Evolutionary conservation across 192 early-diverging fungal genomes (phyloP).

Genomic region (Coemansia sp.): DNA sequence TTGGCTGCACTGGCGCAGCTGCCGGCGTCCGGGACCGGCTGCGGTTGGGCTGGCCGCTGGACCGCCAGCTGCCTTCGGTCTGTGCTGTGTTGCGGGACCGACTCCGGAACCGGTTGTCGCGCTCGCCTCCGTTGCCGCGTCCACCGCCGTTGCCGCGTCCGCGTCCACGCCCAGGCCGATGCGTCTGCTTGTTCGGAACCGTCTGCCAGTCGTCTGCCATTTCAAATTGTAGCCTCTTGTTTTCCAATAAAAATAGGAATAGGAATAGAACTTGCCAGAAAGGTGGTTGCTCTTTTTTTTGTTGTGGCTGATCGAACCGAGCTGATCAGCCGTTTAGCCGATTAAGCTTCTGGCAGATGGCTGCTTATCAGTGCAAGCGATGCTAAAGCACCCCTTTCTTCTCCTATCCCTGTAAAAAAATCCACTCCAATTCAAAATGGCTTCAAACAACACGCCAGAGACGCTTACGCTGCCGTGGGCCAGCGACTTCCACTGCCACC

Average conservation of each 20-base stretch:
- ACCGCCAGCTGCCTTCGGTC: slow-evolving; percentile 10
- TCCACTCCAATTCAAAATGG: too few species aligned
- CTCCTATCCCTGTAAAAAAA: too few species aligned
- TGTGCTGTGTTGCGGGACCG: slow-evolving; percentile 10
- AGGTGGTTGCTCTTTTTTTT: background rate
- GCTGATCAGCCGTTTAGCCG: too few species aligned
- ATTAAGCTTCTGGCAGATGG: too few species aligned
- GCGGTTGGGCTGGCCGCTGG: slow-evolving; percentile 11
- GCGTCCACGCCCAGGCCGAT: slow-evolving; percentile 3
- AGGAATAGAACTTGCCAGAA: too few species aligned
- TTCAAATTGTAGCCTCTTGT: background rate
- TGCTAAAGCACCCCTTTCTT: too few species aligned
- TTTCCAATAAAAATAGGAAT: background rate
- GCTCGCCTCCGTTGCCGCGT: slow-evolving; percentile 3
- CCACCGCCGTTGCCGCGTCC: slow-evolving; percentile 16
- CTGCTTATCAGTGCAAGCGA: too few species aligned
- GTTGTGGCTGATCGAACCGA: background rate
- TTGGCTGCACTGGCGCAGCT: slow-evolving; percentile 10
- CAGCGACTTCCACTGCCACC: slow-evolving; percentile 90
- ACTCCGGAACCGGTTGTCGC: slow-evolving; percentile 6
- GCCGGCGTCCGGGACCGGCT: slow-evolving; percentile 34
- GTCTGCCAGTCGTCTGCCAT: slow-evolving; percentile 52
- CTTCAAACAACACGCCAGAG: slow-evolving; percentile 5
- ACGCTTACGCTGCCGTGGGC: slow-evolving; percentile 68
- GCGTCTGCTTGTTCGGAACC: slow-evolving; percentile 28